These are phyloP conservation scores for Fraxinus excelsior DNA, from an alignment of 257 asterid species.

Conservation along the genomic window DNA sequence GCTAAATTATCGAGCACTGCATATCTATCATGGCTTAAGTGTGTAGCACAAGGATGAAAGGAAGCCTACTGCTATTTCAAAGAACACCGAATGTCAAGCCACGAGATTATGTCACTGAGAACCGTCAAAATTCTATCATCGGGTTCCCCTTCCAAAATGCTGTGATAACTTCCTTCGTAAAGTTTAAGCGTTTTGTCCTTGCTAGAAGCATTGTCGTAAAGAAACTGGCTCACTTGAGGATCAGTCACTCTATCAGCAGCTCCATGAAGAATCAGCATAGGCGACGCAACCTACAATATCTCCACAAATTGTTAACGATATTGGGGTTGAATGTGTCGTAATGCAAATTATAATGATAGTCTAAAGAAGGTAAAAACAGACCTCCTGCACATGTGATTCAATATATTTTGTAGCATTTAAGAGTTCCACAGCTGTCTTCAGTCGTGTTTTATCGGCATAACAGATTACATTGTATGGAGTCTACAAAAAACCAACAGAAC, in stretches of 20 bases:
- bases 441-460: slow-evolving; percentile 79
- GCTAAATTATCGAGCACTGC: not conserved
- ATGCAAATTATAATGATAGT: not conserved
- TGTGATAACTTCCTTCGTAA: slow-evolving; percentile 82
- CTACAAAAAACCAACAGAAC: slow-evolving; percentile 34
- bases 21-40: not conserved
- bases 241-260: slow-evolving; percentile 94
- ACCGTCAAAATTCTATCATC: slow-evolving; percentile 80
- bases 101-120: slow-evolving; percentile 66
- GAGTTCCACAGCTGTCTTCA: slow-evolving; percentile 91
- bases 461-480: slow-evolving; percentile 87
- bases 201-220: slow-evolving; percentile 66
- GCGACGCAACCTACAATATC: slow-evolving; percentile 59
- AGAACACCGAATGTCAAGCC: slow-evolving; percentile 80
- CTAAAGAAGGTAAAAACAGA: slow-evolving; percentile 18
- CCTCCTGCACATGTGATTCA: slow-evolving; percentile 80
- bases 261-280: slow-evolving; percentile 90
- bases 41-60: not conserved
- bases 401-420: slow-evolving; percentile 77
- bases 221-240: slow-evolving; percentile 80
- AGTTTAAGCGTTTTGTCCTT: slow-evolving; percentile 82
- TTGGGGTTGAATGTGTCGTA: not conserved
- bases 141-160: slow-evolving; percentile 98
- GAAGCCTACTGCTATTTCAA: slow-evolving; percentile 22
- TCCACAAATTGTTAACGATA: not conserved